Evolutionary conservation across 106 monocot genomes (phyloP), one percentile per base, ranked within the genome.

Genomic region (Dactylorhiza incarnata): DNA sequence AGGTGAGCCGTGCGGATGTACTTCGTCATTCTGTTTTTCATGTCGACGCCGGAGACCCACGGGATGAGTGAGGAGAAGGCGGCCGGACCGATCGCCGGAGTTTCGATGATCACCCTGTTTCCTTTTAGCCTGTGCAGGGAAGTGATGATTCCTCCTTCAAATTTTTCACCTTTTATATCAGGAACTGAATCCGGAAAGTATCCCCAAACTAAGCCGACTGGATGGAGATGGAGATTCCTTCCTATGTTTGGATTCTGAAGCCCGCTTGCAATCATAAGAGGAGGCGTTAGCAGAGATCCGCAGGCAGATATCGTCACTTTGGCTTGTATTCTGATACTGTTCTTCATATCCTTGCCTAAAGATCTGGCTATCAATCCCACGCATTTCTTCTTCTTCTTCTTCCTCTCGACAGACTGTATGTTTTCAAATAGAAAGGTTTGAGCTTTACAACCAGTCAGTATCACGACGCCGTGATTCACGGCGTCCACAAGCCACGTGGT

Each of bases 401-500:
- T 83, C 10, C 50, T 54, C 48, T 48, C 49, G 3, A 13, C 74
- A 0, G 10, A 13, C 45, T 61, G 23, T 6, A 86, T 84, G 11
- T 80, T 66, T 74, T 84, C 52, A 44, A 91, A 68, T 45, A 91
- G 0, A 23, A 95, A 87, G 45, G 72, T 91, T 62, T 95, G 89
- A 3, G 94, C 94, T 25, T 89, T 95, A 82, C 86, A 91, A 16
- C 84, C 87, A 7, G 89, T 78, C 59, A 95, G 43, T 54, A 95
- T 89, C 46, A 95, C 87, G 0, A 89, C 85, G 23, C 91, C 89
- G 17, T 25, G 2, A 26, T 82, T 71, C 5, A 91, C 94, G 5
- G 94, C 89, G 74, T 95, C 94, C 9, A 86, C 83, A 22, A 94
- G 77, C 93, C 93, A 94, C 26, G 90, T 90, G 4, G 85, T 88